Evolutionary conservation across 768 basidiomycete genomes (phyloP), one percentile per base, ranked within the genome.

Genomic region (Imleria badia): DNA sequence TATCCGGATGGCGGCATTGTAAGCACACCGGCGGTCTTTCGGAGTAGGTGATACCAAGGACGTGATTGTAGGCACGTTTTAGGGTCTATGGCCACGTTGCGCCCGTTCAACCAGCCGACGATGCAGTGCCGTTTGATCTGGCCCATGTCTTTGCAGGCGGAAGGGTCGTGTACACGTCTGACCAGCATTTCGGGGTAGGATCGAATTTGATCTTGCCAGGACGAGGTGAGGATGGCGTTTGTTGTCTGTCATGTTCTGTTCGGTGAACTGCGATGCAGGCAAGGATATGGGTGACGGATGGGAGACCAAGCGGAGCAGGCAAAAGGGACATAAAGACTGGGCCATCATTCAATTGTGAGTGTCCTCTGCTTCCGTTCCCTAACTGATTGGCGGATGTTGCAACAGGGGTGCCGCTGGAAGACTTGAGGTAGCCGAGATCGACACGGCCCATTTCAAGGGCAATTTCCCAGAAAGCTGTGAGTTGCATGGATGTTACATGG

Each of bases 1-100:
- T 93, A 94, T 73, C 97, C 97, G 3, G 97, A 99, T 64, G 97
- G 97, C 38, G 97, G 97, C 3, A 94, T 98, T 67, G 94, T 94
- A 66, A 75, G 46, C 23, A 48, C 3, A 6, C 9, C 17, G 10
- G 11, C 11, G 15, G 20, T 36, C n/a, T 1, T 34, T 36, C 14
- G n/a, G 20, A 42, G 23, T 9, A 6, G 20, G 7, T 44, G 42
- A 48, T 47, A 5, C 30, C 48, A 51, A 67, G 36, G 5, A 38
- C 11, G 15, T 41, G 10, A 42, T 44, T 22, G 30, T 59, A 95
- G 93, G 94, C 91, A 48, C 86, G 96, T 15, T 97, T 97, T 76
- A 80, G 95, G 51, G 91, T 89, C 1, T 98, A 96, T 70, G 95
- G 96, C 13, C 66, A 82, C 36, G 91, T 96, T 46, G 65, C 75